Percentiles rank a stretch among this genome's conserved stretches.
Conservation (phyloP, 2,329 filamentous ascomycete species). For the Torrubiellomyces zombiae region DNA sequence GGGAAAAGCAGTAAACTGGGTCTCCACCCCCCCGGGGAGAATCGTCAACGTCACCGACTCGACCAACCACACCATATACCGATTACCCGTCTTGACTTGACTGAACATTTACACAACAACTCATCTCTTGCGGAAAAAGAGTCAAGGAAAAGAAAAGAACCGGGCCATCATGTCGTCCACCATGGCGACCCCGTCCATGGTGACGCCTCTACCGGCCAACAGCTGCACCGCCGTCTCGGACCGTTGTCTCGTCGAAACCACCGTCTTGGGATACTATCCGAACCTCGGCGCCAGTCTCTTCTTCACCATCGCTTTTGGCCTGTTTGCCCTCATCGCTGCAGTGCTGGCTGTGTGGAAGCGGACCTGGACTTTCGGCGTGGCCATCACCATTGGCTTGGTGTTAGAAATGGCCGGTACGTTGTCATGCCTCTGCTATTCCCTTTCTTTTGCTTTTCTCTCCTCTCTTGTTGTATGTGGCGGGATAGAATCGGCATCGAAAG, state of each 20-base stretch:
- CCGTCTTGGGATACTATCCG: slow-evolving; percentile 39
- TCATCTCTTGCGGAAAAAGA: no score
- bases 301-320: slow-evolving; percentile 31
- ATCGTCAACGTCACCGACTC: no score
- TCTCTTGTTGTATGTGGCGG: no score
- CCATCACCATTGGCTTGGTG: slow-evolving; percentile 30
- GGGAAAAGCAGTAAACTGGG: no score
- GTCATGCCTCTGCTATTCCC: no score
- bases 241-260: slow-evolving; percentile 32
- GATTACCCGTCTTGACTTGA: no score
- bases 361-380: slow-evolving; percentile 37
- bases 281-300: slow-evolving; percentile 39
- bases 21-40: no score
- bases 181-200: slow-evolving; percentile 5
- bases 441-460: slow-evolving; percentile 1
- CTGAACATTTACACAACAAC: no score
- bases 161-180: slow-evolving; percentile 5
- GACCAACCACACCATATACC: no score
- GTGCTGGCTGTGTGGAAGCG: slow-evolving; percentile 28
- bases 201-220: slow-evolving; percentile 4
- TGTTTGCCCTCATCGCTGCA: slow-evolving; percentile 24
- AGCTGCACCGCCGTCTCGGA: slow-evolving; percentile 18
- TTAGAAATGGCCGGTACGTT: slow-evolving; percentile 34
- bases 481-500: no score
- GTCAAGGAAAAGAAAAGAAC: no score